These are phyloP conservation scores for Umbilicus rupestris DNA, from an alignment of 164 flowering plant genomes.

Conservation along the genomic window DNA sequence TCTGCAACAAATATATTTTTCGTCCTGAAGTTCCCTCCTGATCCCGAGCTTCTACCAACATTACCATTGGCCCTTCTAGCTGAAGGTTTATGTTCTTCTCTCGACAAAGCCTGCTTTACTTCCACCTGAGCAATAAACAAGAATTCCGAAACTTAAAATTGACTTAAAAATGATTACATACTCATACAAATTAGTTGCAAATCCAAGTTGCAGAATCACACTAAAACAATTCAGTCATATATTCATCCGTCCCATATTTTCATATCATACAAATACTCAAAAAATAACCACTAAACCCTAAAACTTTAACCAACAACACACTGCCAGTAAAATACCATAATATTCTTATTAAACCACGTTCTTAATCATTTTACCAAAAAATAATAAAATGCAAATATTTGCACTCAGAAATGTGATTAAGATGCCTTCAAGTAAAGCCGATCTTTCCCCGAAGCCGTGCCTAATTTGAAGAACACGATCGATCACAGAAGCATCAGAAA, in stretches of 20 bases:
- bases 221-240: not conserved
- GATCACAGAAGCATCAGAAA: slow-evolving; percentile 53
- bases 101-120: slow-evolving; percentile 60
- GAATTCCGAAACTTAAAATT: not conserved
- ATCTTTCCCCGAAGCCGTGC: slow-evolving; percentile 76
- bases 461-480: slow-evolving; percentile 73
- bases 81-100: slow-evolving; percentile 53
- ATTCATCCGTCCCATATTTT: not conserved
- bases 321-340: not conserved
- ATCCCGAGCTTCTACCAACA: slow-evolving; percentile 29
- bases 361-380: too few relatives aligned
- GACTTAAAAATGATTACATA: not conserved
- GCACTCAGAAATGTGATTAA: too few relatives aligned
- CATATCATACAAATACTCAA: not conserved
- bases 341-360: too few relatives aligned
- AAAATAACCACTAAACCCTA: not conserved
- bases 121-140: not conserved
- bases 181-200: not conserved
- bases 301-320: not conserved
- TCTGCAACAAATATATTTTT: slow-evolving; percentile 90
- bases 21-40: slow-evolving; percentile 41
- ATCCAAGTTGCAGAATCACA: not conserved
- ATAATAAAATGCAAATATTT: too few relatives aligned
- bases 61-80: slow-evolving; percentile 27
- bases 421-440: too few relatives aligned